Evolutionary conservation across 805 yeast species (phyloP).

Genomic region (Myxozyma monticola): DNA sequence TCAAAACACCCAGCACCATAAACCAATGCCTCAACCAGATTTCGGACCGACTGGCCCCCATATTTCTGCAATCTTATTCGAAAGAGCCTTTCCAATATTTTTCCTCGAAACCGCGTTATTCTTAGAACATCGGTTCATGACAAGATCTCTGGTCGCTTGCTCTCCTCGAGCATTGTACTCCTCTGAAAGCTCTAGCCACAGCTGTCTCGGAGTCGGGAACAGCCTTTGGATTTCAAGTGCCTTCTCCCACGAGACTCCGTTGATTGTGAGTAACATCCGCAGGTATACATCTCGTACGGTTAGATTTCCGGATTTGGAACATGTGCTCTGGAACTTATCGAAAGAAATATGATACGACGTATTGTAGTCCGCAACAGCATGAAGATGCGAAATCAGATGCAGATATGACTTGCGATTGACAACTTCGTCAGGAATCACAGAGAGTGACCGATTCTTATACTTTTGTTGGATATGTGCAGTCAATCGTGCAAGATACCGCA

Average conservation of each 20-base stretch:
- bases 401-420: conserved; percentile 21
- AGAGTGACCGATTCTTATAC: conserved; percentile 42
- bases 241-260: conserved; percentile 82
- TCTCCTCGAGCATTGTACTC: conserved; percentile 34
- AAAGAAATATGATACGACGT: conserved; percentile 46
- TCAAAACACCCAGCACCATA: too few relatives aligned
- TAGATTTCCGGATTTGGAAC: conserved; percentile 67
- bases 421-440: conserved; percentile 44
- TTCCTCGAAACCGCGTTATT: conserved; percentile 45
- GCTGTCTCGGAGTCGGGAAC: conserved; percentile 66
- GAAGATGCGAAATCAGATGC: conserved; percentile 13
- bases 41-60: conserved; percentile 49
- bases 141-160: conserved; percentile 33
- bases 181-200: conserved; percentile 51
- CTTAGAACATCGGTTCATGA: conserved; percentile 6
- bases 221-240: conserved; percentile 72
- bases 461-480: conserved; percentile 47
- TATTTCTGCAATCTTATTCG: conserved; percentile 53
- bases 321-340: conserved; percentile 60
- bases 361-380: conserved; percentile 10
- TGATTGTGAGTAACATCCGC: conserved; percentile 71
- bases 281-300: conserved; percentile 77
- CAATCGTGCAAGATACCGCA: conserved; percentile 53
- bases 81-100: conserved; percentile 53
- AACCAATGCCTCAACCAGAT: too few relatives aligned